These are phyloP conservation scores for Puya raimondii DNA, from an alignment of 176 grass and related monocot genomes.

Conservation along the genomic window DNA sequence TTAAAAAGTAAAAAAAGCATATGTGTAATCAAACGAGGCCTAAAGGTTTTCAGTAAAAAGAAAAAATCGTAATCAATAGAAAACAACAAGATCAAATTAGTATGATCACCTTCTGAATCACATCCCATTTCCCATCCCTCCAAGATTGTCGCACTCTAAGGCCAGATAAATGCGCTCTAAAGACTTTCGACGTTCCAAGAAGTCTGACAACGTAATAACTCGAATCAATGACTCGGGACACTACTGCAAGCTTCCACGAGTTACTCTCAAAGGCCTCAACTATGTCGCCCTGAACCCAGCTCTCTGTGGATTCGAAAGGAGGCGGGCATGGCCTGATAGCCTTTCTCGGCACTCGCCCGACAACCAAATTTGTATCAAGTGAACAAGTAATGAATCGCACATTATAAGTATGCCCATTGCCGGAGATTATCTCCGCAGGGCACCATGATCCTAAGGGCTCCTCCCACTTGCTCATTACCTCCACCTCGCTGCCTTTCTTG, in stretches of 20 bases:
- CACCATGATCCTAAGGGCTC: conserved; percentile 38
- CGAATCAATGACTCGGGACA: conserved; percentile 9
- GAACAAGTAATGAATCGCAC: conserved; percentile 24
- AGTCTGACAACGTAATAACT: conserved; percentile 28
- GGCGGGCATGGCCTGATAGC: conserved; percentile 42
- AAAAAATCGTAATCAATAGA: not conserved
- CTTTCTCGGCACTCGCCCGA: conserved; percentile 35
- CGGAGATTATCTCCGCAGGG: conserved; percentile 38
- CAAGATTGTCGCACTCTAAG: conserved; percentile 16
- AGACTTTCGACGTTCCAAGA: conserved; percentile 15
- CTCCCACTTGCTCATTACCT: conserved; percentile 30
- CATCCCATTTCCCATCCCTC: conserved; percentile 31
- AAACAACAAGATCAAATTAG: not conserved
- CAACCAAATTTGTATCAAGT: not conserved
- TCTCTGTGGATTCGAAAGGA: not conserved
- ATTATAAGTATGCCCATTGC: conserved; percentile 55
- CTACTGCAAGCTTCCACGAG: conserved; percentile 44
- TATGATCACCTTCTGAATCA: conserved; percentile 38
- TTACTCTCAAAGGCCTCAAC: conserved; percentile 37
- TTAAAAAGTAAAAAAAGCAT: no score
- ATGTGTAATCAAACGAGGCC: no score
- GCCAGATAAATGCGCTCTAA: not conserved
- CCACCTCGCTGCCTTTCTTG: conserved; percentile 30
- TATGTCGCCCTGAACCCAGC: conserved; percentile 34
- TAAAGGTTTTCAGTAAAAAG: not conserved